Conservation (phyloP, 441 rosid genomes). For the Rhodomyrtus psidioides region DNA sequence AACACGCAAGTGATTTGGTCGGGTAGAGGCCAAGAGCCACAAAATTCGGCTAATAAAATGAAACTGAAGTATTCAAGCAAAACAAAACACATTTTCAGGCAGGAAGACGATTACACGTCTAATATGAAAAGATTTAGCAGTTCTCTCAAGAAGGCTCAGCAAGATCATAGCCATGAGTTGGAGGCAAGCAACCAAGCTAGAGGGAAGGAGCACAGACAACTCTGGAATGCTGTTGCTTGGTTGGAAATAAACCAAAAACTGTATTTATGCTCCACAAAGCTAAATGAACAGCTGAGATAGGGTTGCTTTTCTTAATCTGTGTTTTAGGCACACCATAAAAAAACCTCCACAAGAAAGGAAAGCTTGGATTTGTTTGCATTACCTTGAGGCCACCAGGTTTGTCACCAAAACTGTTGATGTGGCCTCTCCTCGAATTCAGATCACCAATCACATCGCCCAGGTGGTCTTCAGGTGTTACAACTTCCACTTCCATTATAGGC, state of each 20-base stretch:
- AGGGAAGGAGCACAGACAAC: not conserved
- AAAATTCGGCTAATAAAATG: not conserved
- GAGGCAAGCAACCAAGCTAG: not conserved
- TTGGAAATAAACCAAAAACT: not conserved
- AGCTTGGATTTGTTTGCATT: not conserved
- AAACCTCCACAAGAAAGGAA: not conserved
- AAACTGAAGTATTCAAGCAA: not conserved
- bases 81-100: not conserved
- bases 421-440: constrained; percentile 94
- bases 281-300: not conserved
- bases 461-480: constrained; percentile 90
- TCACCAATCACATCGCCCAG: constrained; percentile 95
- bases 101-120: not conserved
- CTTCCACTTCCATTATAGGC: constrained; percentile 93
- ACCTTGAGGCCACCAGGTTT: constrained; percentile 97
- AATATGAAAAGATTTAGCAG: not conserved
- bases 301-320: not conserved
- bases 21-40: not conserved
- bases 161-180: not conserved
- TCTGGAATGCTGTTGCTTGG: not conserved
- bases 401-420: constrained; percentile 83
- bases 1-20: not conserved
- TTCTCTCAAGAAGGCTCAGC: not conserved
- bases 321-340: not conserved
- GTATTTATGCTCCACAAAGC: not conserved